phyloP scores from a whole-genome alignment of 1,139 yeast genomes.

The Kurtzmaniella natalensis region DNA sequence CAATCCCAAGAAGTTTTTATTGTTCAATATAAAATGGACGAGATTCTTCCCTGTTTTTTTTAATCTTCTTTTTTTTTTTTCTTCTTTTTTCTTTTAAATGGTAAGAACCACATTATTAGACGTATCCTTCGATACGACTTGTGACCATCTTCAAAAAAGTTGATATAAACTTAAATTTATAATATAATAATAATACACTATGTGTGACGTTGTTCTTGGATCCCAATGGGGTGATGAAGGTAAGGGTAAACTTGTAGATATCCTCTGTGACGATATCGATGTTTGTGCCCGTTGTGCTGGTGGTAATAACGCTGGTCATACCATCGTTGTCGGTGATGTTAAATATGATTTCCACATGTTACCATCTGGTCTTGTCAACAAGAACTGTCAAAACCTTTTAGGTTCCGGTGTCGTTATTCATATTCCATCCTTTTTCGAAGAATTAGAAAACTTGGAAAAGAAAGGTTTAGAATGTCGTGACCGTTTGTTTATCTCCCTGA shows the following conservation, averaged over 20 bases:
- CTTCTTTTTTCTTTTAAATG: constrained; percentile 12
- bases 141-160: constrained; percentile 2
- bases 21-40: no score
- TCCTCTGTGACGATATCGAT: constrained; percentile 88
- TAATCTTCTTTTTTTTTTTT: constrained; percentile 5
- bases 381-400: constrained; percentile 80
- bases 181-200: no score
- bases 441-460: constrained; percentile 71
- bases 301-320: constrained; percentile 99
- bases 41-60: no score
- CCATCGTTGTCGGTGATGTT: constrained; percentile 83
- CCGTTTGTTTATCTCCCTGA: constrained; percentile 80
- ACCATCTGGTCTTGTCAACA: constrained; percentile 94
- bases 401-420: constrained; percentile 98
- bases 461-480: constrained; percentile 80
- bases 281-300: constrained; percentile 99
- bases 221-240: constrained; percentile 99
- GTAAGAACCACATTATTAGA: constrained; percentile 1
- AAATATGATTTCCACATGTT: constrained; percentile 98
- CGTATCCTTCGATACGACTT: not conserved
- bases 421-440: constrained; percentile 88
- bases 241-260: constrained; percentile 93
- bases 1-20: no score
- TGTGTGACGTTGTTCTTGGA: constrained; percentile 94
- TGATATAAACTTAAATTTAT: not conserved